A percentile compares a stretch with the other conserved stretches of the same genome.
These are phyloP conservation scores for Balansia obtecta DNA, from an alignment of 2,329 filamentous ascomycete species.

Conservation along the genomic window DNA sequence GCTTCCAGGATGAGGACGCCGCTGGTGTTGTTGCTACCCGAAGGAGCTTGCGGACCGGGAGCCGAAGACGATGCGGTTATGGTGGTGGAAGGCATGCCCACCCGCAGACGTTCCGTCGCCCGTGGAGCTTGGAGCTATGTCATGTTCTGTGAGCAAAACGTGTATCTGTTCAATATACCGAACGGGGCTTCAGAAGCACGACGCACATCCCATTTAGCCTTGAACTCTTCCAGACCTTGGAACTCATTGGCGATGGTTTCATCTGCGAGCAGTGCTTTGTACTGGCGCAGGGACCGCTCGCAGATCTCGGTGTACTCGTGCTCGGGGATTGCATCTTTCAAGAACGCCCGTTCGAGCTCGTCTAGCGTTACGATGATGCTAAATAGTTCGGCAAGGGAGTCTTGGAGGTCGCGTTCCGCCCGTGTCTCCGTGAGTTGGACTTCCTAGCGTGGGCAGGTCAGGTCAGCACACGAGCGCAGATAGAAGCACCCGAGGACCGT, in stretches of 20 bases:
- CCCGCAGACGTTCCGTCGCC: slow-evolving; percentile 82
- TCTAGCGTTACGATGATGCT: slow-evolving; percentile 95
- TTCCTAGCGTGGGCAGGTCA: slow-evolving; percentile 43
- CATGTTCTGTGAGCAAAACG: slow-evolving; percentile 23
- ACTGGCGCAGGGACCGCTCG: slow-evolving; percentile 85
- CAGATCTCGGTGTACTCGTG: slow-evolving; percentile 94
- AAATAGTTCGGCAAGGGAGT: slow-evolving; percentile 93
- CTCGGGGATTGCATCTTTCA: slow-evolving; percentile 89
- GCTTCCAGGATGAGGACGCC: slow-evolving; percentile 71
- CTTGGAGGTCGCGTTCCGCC: slow-evolving; percentile 83
- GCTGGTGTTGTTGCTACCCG: slow-evolving; percentile 35
- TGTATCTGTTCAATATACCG: not conserved
- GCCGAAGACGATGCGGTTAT: slow-evolving; percentile 41
- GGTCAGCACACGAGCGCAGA: not conserved
- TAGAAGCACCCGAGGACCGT: slow-evolving; percentile 9
- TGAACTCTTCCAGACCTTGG: slow-evolving; percentile 80
- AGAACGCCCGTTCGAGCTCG: slow-evolving; percentile 88
- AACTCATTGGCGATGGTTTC: slow-evolving; percentile 86
- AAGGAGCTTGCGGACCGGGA: slow-evolving; percentile 28
- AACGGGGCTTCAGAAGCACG: not conserved
- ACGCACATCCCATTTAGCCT: slow-evolving; percentile 77
- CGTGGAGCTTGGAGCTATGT: slow-evolving; percentile 80
- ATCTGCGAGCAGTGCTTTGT: slow-evolving; percentile 85
- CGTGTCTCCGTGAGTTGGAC: slow-evolving; percentile 81
- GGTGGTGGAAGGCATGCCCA: slow-evolving; percentile 83